phyloP scores from a whole-genome alignment of 2,329 filamentous ascomycete species.

The Paraphaeosphaeria minitans region DNA sequence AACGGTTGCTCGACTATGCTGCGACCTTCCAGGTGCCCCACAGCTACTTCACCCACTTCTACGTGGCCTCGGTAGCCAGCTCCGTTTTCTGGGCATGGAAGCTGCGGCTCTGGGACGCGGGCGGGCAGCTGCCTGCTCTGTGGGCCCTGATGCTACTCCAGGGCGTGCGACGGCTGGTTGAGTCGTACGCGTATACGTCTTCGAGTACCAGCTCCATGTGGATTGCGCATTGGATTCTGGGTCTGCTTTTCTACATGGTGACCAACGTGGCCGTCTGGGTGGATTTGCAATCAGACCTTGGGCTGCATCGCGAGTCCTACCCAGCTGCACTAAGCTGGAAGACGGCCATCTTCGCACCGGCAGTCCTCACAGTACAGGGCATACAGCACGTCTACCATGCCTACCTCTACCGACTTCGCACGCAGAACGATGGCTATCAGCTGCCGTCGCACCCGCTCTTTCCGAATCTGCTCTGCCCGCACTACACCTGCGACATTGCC shows the following conservation, averaged over 20 bases:
- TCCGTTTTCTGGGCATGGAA: constrained; percentile 78
- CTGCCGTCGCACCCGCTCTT: constrained; percentile 78
- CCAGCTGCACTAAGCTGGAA: constrained; percentile 47
- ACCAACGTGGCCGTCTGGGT: constrained; percentile 82
- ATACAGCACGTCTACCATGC: constrained; percentile 70
- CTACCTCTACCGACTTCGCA: constrained; percentile 52
- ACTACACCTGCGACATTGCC: constrained; percentile 87
- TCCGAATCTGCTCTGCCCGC: constrained; percentile 75
- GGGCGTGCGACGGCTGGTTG: constrained; percentile 74
- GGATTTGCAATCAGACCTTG: constrained; percentile 59
- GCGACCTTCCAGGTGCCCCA: constrained; percentile 74
- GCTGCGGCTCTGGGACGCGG: constrained; percentile 51
- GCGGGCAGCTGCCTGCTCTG: constrained; percentile 65
- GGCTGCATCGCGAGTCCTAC: not conserved
- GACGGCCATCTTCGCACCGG: constrained; percentile 60
- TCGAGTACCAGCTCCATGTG: constrained; percentile 80
- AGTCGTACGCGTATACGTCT: constrained; percentile 71
- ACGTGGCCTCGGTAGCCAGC: constrained; percentile 70
- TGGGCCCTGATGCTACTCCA: constrained; percentile 80
- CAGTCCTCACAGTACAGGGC: constrained; percentile 72
- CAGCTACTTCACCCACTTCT: constrained; percentile 88
- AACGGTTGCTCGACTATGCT: constrained; percentile 54
- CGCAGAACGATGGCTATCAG: constrained; percentile 68
- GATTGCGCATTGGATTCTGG: constrained; percentile 80
- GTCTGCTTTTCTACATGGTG: constrained; percentile 74